A percentile compares a stretch with the other conserved stretches of the same genome.
These are phyloP conservation scores for Erodium texanum DNA, from an alignment of 441 rosid species.

Conservation along the genomic window DNA sequence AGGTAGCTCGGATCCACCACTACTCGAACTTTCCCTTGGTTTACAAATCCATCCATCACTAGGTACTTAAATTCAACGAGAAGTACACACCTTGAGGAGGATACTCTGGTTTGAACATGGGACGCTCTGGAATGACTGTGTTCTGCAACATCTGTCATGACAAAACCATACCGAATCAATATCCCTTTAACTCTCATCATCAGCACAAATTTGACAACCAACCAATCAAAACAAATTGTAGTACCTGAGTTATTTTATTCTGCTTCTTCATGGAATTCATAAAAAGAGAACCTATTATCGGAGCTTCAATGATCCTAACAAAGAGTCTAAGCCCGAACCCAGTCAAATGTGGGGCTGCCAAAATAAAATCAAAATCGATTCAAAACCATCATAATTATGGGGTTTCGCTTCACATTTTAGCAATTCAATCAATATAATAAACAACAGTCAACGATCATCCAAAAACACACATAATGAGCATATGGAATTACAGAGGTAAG, in stretches of 20 bases:
- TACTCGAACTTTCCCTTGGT: background rate
- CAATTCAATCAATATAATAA: too few relatives aligned
- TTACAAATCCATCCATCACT: background rate
- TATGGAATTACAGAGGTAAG: background rate
- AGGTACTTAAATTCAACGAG: background rate
- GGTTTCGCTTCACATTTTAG: background rate
- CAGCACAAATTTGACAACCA: background rate
- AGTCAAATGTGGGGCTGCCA: slow-evolving; percentile 71
- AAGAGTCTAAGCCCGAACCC: slow-evolving; percentile 52
- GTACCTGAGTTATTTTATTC: slow-evolving; percentile 56
- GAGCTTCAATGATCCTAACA: slow-evolving; percentile 50
- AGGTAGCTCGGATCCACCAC: background rate
- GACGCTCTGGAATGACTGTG: slow-evolving; percentile 64
- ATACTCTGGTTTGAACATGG: slow-evolving; percentile 79
- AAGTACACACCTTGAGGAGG: slow-evolving; percentile 58
- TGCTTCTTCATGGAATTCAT: slow-evolving; percentile 46
- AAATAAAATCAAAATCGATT: background rate
- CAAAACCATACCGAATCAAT: slow-evolving; percentile 6
- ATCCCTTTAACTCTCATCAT: background rate
- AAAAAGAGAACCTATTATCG: slow-evolving; percentile 52
- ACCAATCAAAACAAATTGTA: background rate
- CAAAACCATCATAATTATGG: background rate
- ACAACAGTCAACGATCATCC: background rate
- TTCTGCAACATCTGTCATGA: slow-evolving; percentile 44
- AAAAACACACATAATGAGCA: background rate